Evolutionary conservation across 768 basidiomycete genomes (phyloP), one percentile per base, ranked within the genome.

Genomic region (Trametopsis cervina): DNA sequence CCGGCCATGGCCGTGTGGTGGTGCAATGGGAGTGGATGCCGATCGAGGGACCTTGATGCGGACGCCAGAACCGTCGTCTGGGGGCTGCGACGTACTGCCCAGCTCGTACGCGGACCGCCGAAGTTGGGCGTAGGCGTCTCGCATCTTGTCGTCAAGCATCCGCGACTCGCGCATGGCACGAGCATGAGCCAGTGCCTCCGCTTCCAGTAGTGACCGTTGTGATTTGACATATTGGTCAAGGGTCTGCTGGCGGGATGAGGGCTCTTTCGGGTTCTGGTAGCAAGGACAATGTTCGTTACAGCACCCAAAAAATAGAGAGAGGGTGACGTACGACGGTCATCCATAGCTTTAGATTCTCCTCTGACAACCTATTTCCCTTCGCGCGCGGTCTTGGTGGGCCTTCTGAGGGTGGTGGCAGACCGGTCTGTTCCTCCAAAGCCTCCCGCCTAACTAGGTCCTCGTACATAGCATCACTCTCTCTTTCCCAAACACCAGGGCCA

Each of bases 401-500:
- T 56, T 80, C 80, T 7, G 7, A 7, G 50, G 68, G 70, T 50
- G 64, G 52, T 4, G 75, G 57, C 6, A 73, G 54, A 13, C 82
- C 80, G 4, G 66, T 65, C 0, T 65, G 68, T 54, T 81, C 80
- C 47, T 88, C 88, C 42, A 88, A 85, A 26, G 71, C 67, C 57
- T 94, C 92, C 53, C 81, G 72, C 51, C 73, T 69, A 51, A 83
- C 69, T 20, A 94, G 69, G 35, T 98, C 94, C 33, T 89, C 79
- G 48, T 77, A 95, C 24, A 77, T 69, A 10, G 73, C 79, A 61
- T 99, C 95, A 60, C 90, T 93, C 53, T 85, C 85, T 33, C 96
- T 76, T 0, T 89, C 90, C 96, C 96, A 99, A 6, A 87, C 77
- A 1, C 92, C 90, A 9, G 83, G 80, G 23, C 82, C 80, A 2